phyloP scores from a whole-genome alignment of 2,329 filamentous ascomycete species.

The Monilinia vaccinii-corymbosi region DNA sequence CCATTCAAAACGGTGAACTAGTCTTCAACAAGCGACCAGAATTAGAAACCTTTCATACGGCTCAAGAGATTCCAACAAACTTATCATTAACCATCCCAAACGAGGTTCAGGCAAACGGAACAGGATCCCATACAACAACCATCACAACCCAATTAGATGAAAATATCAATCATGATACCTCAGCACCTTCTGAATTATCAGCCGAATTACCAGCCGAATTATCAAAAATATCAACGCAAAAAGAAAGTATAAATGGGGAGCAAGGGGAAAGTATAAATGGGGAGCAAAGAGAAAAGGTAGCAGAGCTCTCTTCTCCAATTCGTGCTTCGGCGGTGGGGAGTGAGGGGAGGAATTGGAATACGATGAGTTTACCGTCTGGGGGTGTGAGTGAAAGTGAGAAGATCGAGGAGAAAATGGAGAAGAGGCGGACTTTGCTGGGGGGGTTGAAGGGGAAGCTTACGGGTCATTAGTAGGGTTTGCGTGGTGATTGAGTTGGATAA shows the following conservation, averaged over 20 bases:
- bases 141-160: neutral
- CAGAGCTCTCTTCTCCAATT: neutral
- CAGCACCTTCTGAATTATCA: neutral
- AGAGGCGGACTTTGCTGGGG: conserved; percentile 2
- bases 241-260: conserved; percentile 1
- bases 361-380: neutral
- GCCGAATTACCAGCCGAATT: neutral
- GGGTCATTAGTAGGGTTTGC: neutral
- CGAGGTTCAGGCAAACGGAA: conserved; percentile 10
- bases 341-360: neutral
- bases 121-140: neutral
- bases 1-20: conserved; percentile 18
- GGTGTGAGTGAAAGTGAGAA: conserved; percentile 1
- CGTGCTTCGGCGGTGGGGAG: neutral
- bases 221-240: conserved; percentile 1
- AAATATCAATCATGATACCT: neutral
- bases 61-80: conserved; percentile 12
- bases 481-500: neutral
- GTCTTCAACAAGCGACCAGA: conserved; percentile 18
- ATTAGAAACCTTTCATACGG: conserved; percentile 20
- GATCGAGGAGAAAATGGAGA: neutral
- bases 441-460: conserved; percentile 6
- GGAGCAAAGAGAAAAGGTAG: neutral
- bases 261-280: conserved; percentile 1
- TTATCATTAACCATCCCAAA: conserved; percentile 17